Evolutionary conservation across 208 protist genomes (phyloP).

Genomic region (Chromosphaera perkinsii): DNA sequence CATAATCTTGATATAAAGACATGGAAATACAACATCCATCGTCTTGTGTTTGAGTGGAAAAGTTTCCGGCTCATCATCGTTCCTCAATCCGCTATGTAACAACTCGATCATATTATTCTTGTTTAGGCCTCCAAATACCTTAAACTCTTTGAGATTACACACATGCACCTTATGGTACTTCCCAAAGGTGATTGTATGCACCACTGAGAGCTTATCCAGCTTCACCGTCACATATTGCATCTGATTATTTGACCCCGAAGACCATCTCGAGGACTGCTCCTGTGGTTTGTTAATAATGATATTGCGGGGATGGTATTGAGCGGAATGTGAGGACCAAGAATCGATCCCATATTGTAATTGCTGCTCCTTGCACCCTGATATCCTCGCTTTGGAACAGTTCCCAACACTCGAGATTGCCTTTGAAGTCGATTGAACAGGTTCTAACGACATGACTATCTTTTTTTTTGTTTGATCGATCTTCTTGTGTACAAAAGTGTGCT

Average conservation of each 20-base stretch:
- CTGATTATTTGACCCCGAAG: background rate
- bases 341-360: background rate
- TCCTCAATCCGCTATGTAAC: constrained; percentile 18
- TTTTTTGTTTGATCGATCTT: background rate
- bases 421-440: background rate
- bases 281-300: constrained; percentile 2
- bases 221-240: background rate
- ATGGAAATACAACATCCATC: background rate
- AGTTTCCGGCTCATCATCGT: constrained; percentile 24
- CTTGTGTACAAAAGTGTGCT: background rate
- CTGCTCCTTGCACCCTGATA: background rate
- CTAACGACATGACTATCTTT: background rate
- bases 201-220: background rate
- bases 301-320: constrained; percentile 11
- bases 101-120: constrained; percentile 1
- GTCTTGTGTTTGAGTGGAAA: constrained; percentile 11
- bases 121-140: constrained; percentile 24
- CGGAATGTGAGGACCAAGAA: background rate
- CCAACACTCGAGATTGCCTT: background rate
- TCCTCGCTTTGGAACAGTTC: background rate
- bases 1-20: constrained; percentile 30
- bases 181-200: constrained; percentile 22
- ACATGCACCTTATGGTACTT: constrained; percentile 28
- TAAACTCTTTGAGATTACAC: constrained; percentile 34
- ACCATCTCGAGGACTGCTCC: constrained; percentile 21